These are phyloP conservation scores for Arachis stenosperma DNA, from an alignment of 306 rosid genomes.

Conservation along the genomic window DNA sequence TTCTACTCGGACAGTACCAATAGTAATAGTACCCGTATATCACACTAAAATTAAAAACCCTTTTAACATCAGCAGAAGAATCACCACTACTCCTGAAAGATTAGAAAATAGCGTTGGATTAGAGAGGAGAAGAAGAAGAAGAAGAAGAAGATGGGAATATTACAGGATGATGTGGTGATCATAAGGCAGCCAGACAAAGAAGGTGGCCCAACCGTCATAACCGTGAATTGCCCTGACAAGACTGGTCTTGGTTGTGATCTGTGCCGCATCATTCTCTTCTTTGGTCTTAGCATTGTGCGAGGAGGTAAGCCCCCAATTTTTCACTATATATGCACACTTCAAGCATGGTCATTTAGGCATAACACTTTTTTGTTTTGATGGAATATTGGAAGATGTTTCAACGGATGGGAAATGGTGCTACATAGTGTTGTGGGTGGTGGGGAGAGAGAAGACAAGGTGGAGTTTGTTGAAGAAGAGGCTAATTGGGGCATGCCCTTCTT, in stretches of 20 bases:
- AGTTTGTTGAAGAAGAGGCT: slow-evolving; percentile 78
- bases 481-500: slow-evolving; percentile 79
- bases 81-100: not conserved
- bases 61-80: slow-evolving; percentile 9
- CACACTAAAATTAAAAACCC: not conserved
- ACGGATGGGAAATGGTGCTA: slow-evolving; percentile 99
- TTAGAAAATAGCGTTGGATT: not conserved
- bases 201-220: slow-evolving; percentile 69
- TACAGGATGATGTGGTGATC: slow-evolving; percentile 80
- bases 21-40: not conserved
- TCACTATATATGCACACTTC: not conserved
- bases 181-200: slow-evolving; percentile 63
- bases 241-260: slow-evolving; percentile 90
- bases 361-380: slow-evolving; percentile 8
- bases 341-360: too few relatives aligned
- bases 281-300: slow-evolving; percentile 84
- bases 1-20: not conserved
- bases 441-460: slow-evolving; percentile 78
- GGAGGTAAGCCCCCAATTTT: slow-evolving; percentile 62
- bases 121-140: slow-evolving; percentile 18
- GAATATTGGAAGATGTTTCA: slow-evolving; percentile 69
- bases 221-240: slow-evolving; percentile 95
- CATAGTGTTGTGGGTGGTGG: slow-evolving; percentile 89
- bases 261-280: slow-evolving; percentile 93
- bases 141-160: slow-evolving; percentile 60